phyloP scores from a whole-genome alignment of 257 asterid species.

The Jacaranda mimosifolia region DNA sequence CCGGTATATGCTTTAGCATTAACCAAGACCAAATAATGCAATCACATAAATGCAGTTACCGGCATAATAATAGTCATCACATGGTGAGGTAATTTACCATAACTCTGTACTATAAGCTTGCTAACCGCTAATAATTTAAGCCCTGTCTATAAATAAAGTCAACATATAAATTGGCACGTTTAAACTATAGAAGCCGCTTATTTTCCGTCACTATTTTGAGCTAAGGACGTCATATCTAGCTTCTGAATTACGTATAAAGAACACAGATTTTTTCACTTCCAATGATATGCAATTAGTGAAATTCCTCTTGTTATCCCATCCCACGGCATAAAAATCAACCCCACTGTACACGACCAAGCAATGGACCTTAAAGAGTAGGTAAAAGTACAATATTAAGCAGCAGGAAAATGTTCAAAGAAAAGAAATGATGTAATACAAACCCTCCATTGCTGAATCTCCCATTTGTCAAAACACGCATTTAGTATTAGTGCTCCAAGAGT shows the following conservation, averaged over 20 bases:
- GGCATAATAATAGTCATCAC: neutral
- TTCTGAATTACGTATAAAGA: neutral
- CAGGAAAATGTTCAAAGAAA: neutral
- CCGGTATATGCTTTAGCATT: neutral
- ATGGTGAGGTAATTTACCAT: neutral
- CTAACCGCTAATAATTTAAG: neutral
- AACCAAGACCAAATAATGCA: neutral
- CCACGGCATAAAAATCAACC: too few species aligned
- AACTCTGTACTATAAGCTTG: neutral
- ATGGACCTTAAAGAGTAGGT: neutral
- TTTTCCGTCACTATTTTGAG: neutral
- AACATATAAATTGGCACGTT: neutral
- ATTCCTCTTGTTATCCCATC: neutral
- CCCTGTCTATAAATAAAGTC: neutral
- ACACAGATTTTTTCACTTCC: neutral
- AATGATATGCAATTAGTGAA: neutral
- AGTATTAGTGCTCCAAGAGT: constrained; percentile 68
- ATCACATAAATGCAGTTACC: neutral
- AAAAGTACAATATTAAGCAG: neutral
- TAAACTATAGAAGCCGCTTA: neutral
- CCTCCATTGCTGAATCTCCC: neutral
- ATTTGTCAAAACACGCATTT: neutral
- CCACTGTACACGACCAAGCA: neutral
- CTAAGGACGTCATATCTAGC: neutral
- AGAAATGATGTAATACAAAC: neutral